Evolutionary conservation across 352 stramenopile genomes (phyloP).

Genomic region (Pythium aquatile): DNA sequence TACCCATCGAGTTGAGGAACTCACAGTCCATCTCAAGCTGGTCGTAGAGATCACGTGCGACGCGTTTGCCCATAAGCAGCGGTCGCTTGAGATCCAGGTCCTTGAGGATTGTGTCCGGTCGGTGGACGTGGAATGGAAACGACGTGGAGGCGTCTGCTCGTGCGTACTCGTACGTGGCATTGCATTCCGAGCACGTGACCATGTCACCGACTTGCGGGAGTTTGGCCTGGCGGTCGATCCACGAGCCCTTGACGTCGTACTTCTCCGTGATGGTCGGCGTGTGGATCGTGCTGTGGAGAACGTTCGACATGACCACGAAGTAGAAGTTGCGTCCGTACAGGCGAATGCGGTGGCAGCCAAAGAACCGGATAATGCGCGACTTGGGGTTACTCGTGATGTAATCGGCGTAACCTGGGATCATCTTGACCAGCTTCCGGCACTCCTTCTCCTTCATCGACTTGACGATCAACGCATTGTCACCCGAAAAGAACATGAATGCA

Average conservation of each 20-base stretch:
- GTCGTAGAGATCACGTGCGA: slow-evolving; percentile 40
- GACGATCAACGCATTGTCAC: slow-evolving; percentile 86
- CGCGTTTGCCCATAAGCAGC: slow-evolving; percentile 34
- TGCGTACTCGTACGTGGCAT: slow-evolving; percentile 49
- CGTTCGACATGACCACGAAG: slow-evolving; percentile 82
- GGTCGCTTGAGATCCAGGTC: slow-evolving; percentile 58
- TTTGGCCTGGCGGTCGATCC: slow-evolving; percentile 58
- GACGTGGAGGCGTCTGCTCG: slow-evolving; percentile 32
- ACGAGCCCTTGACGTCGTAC: slow-evolving; percentile 80
- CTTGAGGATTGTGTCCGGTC: slow-evolving; percentile 69
- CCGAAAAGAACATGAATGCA: slow-evolving; percentile 92
- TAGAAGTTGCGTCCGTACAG: slow-evolving; percentile 83
- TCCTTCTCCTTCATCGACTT: slow-evolving; percentile 85
- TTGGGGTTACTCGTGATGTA: slow-evolving; percentile 59
- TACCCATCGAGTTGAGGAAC: slow-evolving; percentile 65
- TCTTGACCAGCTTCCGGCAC: slow-evolving; percentile 65
- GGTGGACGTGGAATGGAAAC: slow-evolving; percentile 46
- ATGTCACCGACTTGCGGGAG: slow-evolving; percentile 46
- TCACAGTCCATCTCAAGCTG: slow-evolving; percentile 58
- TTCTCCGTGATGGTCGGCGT: slow-evolving; percentile 64
- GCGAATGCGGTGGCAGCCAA: slow-evolving; percentile 78
- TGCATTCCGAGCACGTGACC: slow-evolving; percentile 68
- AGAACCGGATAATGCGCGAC: slow-evolving; percentile 81
- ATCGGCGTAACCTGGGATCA: slow-evolving; percentile 64
- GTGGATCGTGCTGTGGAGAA: slow-evolving; percentile 58